Evolutionary conservation across 306 rosid species (phyloP).

Genomic region (Styphnolobium japonicum): DNA sequence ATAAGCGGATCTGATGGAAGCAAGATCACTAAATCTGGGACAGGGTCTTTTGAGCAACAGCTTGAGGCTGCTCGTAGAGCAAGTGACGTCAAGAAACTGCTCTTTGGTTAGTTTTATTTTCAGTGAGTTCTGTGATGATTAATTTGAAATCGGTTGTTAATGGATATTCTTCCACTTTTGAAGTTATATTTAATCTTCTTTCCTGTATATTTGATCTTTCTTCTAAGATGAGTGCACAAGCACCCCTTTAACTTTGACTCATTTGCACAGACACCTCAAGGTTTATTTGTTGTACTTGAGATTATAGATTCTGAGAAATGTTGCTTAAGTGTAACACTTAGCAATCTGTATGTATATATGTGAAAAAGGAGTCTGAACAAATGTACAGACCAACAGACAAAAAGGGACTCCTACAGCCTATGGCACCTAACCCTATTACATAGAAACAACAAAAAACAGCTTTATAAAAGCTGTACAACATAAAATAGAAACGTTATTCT

Average conservation of each 20-base stretch:
- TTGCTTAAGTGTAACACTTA: too few species aligned
- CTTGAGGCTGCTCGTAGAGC: constrained; percentile 99
- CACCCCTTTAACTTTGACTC: neutral
- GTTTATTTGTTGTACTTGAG: constrained; percentile 19
- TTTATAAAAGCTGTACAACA: too few species aligned
- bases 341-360: too few species aligned
- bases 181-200: neutral
- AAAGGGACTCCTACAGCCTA: too few species aligned
- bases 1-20: constrained; percentile 40
- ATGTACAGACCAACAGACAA: too few species aligned
- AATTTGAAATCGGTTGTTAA: neutral
- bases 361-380: too few species aligned
- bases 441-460: too few species aligned
- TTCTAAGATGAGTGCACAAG: neutral
- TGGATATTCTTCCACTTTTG: neutral
- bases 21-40: constrained; percentile 46
- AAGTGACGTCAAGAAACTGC: constrained; percentile 76
- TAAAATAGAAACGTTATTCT: too few species aligned
- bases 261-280: neutral
- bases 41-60: constrained; percentile 76
- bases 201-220: neutral
- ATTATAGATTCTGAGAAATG: too few species aligned
- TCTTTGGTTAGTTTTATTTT: constrained; percentile 68
- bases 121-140: neutral
- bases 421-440: too few species aligned